Evolutionary conservation across 345 rosid genomes (phyloP).

Genomic region (Acer campestre): DNA sequence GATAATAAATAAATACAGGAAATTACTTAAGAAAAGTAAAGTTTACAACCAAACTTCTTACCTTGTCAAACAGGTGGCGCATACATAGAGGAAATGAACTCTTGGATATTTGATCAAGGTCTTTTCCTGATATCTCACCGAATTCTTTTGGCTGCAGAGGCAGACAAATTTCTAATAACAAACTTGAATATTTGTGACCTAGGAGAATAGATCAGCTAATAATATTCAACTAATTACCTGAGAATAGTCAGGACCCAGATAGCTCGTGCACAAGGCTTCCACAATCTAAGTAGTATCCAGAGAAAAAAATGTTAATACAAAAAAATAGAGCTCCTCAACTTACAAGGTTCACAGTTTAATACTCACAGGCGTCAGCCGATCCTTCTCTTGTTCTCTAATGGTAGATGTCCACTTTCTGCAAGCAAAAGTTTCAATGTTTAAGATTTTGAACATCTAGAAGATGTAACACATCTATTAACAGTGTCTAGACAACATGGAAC

Average conservation of each 20-base stretch:
- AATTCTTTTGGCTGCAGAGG: slow-evolving; percentile 65
- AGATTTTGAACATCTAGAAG: slow-evolving; percentile 5
- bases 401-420: slow-evolving; percentile 90
- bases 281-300: slow-evolving; percentile 57
- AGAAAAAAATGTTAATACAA: slow-evolving; percentile 10
- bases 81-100: slow-evolving; percentile 93
- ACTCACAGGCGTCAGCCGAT: slow-evolving; percentile 87
- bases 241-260: slow-evolving; percentile 89
- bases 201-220: slow-evolving; percentile 5
- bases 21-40: slow-evolving; percentile 10
- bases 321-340: slow-evolving; percentile 9
- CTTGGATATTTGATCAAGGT: slow-evolving; percentile 71
- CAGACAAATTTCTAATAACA: slow-evolving; percentile 15
- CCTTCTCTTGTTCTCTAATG: slow-evolving; percentile 80
- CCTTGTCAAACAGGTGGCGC: slow-evolving; percentile 90
- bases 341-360: slow-evolving; percentile 20
- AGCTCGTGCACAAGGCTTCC: slow-evolving; percentile 74
- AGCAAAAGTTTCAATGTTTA: slow-evolving; percentile 17
- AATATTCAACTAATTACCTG: slow-evolving; percentile 50
- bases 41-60: slow-evolving; percentile 28
- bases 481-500: not conserved
- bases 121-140: slow-evolving; percentile 76
- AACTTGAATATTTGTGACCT: slow-evolving; percentile 14
- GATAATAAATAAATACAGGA: not conserved
- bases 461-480: slow-evolving; percentile 4